Evolutionary conservation across 352 stramenopile genomes (phyloP).

Genomic region (Thraustochytrium sp.): DNA sequence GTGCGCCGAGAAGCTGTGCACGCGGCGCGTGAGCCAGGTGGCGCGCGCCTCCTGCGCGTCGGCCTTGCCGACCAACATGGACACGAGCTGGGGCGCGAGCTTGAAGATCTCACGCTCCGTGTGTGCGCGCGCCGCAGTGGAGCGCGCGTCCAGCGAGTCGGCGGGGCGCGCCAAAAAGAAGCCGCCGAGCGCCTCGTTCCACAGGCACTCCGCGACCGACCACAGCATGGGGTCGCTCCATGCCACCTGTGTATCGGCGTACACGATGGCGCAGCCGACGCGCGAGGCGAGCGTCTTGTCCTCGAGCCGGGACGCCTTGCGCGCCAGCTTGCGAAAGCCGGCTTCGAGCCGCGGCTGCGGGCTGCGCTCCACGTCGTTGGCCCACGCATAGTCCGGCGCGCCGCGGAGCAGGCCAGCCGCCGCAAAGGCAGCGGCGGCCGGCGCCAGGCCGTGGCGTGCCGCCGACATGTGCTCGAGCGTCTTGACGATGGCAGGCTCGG

Average conservation of each 20-base stretch:
- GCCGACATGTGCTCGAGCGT: not conserved
- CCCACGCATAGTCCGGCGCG: slow-evolving; percentile 35
- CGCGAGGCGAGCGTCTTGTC: not conserved
- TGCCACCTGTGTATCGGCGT: slow-evolving; percentile 7
- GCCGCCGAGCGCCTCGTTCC: not conserved
- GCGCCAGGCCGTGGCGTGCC: not conserved
- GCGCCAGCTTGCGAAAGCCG: not conserved
- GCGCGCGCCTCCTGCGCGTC: not conserved
- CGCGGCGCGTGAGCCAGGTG: not conserved
- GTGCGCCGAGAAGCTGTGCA: not conserved
- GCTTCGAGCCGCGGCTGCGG: slow-evolving; percentile 3
- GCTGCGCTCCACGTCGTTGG: slow-evolving; percentile 8
- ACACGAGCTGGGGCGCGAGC: slow-evolving; percentile 31
- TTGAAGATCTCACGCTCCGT: slow-evolving; percentile 5
- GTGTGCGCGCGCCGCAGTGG: not conserved
- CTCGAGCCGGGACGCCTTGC: not conserved
- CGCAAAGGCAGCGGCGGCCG: not conserved
- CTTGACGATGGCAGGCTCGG: not conserved
- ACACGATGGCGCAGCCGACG: not conserved
- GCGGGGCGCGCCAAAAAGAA: not conserved
- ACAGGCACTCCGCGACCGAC: slow-evolving; percentile 3
- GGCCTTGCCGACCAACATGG: slow-evolving; percentile 2
- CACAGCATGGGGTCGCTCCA: not conserved
- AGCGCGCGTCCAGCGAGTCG: not conserved
- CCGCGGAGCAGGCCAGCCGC: slow-evolving; percentile 13